These are phyloP conservation scores for Tolypocladium tropicale DNA, from an alignment of 2,329 filamentous ascomycete species.

Conservation along the genomic window DNA sequence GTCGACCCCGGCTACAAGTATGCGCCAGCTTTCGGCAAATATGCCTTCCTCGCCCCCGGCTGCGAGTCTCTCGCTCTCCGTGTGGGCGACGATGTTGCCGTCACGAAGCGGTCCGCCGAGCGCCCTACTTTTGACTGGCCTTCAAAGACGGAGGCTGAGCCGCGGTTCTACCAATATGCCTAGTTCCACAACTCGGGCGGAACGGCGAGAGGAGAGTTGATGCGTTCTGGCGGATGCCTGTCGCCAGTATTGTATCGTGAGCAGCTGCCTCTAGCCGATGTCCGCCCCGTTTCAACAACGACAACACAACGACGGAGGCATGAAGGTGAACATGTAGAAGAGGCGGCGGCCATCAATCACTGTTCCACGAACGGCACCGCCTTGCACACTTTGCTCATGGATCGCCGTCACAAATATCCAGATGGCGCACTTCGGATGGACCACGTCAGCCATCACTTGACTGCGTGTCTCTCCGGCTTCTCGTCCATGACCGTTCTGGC, in stretches of 20 bases:
- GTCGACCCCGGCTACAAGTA: constrained; percentile 60
- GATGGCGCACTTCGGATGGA: not conserved
- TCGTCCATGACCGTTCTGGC: not conserved
- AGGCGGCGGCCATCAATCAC: not conserved
- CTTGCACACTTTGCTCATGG: not conserved
- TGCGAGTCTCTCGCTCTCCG: constrained; percentile 23
- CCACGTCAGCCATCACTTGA: not conserved
- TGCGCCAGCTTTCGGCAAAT: constrained; percentile 62
- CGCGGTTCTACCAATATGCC: constrained; percentile 14
- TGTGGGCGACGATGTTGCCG: constrained; percentile 46
- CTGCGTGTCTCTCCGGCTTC: not conserved
- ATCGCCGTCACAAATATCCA: not conserved
- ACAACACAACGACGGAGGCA: no score
- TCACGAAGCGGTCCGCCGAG: constrained; percentile 38
- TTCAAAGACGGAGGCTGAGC: constrained; percentile 7
- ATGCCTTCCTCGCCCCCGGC: constrained; percentile 45
- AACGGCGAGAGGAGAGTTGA: not conserved
- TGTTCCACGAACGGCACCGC: not conserved
- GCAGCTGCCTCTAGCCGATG: not conserved
- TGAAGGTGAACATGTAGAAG: no score
- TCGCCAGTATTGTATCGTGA: not conserved
- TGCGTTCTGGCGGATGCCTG: not conserved
- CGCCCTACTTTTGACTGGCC: constrained; percentile 46
- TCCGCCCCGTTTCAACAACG: not conserved
- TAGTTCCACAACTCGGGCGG: not conserved